Percentiles rank a stretch among this genome's conserved stretches.
Evolutionary conservation across 2,329 filamentous ascomycete genomes (phyloP).

Genomic region (Pseudofabraea citricarpa): DNA sequence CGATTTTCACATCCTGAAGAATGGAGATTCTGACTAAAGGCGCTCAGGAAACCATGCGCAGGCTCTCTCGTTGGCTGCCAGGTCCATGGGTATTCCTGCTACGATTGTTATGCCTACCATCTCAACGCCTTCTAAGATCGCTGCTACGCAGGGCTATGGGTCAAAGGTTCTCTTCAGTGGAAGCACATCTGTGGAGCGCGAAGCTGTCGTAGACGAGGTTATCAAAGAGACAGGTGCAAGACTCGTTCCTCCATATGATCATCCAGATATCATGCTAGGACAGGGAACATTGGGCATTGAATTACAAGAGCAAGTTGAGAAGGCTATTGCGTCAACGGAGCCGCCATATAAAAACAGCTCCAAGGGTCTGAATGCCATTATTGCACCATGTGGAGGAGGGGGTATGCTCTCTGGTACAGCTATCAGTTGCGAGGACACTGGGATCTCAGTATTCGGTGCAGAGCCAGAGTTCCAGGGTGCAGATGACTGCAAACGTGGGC

Average conservation of each 20-base stretch:
- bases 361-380: slow-evolving; percentile 59
- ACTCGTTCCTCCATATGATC: slow-evolving; percentile 86
- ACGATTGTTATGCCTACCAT: slow-evolving; percentile 93
- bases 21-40: too few species aligned
- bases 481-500: slow-evolving; percentile 74
- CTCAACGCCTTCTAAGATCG: slow-evolving; percentile 79
- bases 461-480: slow-evolving; percentile 80
- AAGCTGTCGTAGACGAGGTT: slow-evolving; percentile 68
- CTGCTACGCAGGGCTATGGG: slow-evolving; percentile 73
- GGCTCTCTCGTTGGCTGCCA: slow-evolving; percentile 81
- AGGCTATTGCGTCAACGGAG: slow-evolving; percentile 37
- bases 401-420: slow-evolving; percentile 83
- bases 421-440: slow-evolving; percentile 66
- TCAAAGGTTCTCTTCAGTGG: slow-evolving; percentile 78
- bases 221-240: slow-evolving; percentile 68
- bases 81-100: slow-evolving; percentile 66
- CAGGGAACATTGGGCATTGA: slow-evolving; percentile 90
- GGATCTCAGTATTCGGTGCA: slow-evolving; percentile 75
- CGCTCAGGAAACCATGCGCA: slow-evolving; percentile 84
- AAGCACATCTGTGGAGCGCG: slow-evolving; percentile 73
- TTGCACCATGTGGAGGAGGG: slow-evolving; percentile 82
- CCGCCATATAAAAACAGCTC: slow-evolving; percentile 12
- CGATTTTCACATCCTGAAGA: too few species aligned
- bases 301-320: slow-evolving; percentile 66
- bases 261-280: slow-evolving; percentile 85